These are phyloP conservation scores for Colletotrichum lini DNA, from an alignment of 2,329 filamentous ascomycete species.

Conservation along the genomic window DNA sequence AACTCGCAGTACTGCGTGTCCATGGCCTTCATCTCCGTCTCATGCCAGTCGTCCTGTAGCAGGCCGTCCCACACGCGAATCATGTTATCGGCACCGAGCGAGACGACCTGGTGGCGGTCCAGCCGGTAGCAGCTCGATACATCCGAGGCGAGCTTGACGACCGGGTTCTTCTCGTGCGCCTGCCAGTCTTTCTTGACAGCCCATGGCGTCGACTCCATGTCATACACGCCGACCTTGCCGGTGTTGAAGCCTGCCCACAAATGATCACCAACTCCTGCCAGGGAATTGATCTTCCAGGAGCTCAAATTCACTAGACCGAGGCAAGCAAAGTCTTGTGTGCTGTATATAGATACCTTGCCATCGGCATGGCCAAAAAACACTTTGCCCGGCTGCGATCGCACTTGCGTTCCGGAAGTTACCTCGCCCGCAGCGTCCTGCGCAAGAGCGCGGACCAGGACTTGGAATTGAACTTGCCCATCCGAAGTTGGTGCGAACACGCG, in stretches of 20 bases:
- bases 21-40: conserved; percentile 86
- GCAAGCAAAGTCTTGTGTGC: conserved; percentile 81
- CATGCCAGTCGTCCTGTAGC: conserved; percentile 95
- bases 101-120: conserved; percentile 87
- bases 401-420: conserved; percentile 84
- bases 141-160: conserved; percentile 84
- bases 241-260: conserved; percentile 97
- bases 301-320: conserved; percentile 88
- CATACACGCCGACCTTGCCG: conserved; percentile 93
- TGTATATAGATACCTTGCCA: conserved; percentile 96
- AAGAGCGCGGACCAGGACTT: conserved; percentile 80
- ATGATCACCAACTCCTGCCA: conserved; percentile 84
- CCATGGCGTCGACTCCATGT: conserved; percentile 88
- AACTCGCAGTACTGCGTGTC: conserved; percentile 90
- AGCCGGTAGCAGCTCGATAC: conserved; percentile 87
- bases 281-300: conserved; percentile 93
- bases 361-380: conserved; percentile 94
- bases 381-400: conserved; percentile 81
- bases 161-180: conserved; percentile 83
- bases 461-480: conserved; percentile 78
- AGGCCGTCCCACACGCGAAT: conserved; percentile 92
- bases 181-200: conserved; percentile 94
- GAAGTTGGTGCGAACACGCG: conserved; percentile 84
- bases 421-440: conserved; percentile 83
- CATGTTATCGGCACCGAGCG: conserved; percentile 88